phyloP scores from a whole-genome alignment of 225 moss, liverwort and hornwort species.

The Physcomitrellopsis africana region DNA sequence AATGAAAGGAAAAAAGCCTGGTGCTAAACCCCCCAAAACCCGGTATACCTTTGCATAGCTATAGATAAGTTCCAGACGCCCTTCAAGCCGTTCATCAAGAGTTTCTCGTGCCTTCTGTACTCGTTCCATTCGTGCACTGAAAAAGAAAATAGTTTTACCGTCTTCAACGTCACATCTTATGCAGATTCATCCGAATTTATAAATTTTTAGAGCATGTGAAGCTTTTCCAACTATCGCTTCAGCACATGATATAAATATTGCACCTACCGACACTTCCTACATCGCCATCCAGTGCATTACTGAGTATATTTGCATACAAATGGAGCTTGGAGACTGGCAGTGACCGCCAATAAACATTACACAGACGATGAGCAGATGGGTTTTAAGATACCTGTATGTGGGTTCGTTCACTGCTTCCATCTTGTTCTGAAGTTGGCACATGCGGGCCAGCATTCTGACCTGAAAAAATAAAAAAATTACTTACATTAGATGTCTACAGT shows the following conservation, averaged over 20 bases:
- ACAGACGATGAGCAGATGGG: neutral
- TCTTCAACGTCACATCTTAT: conserved; percentile 4
- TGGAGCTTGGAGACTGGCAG: conserved; percentile 1
- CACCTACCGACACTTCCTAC: neutral
- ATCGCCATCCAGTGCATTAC: neutral
- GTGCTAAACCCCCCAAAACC: neutral
- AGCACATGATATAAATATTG: neutral
- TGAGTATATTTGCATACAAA: conserved; percentile 8
- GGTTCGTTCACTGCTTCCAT: conserved; percentile 96
- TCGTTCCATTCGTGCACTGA: conserved; percentile 94
- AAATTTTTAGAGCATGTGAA: neutral
- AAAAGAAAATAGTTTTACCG: conserved; percentile 16
- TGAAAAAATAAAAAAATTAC: conserved; percentile 30
- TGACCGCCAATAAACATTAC: neutral
- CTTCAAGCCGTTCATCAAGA: conserved; percentile 86
- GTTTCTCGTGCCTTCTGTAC: conserved; percentile 82
- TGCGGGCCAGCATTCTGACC: conserved; percentile 98
- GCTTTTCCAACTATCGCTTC: conserved; percentile 3
- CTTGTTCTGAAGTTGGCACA: conserved; percentile 99
- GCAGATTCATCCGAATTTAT: neutral
- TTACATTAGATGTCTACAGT: conserved; percentile 8
- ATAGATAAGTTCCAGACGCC: conserved; percentile 84
- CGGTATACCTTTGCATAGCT: conserved; percentile 85
- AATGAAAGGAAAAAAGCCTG: conserved; percentile 8
- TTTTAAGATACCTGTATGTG: conserved; percentile 66